Evolutionary conservation across 768 basidiomycete species (phyloP).

Genomic region (Cystofilobasidium ferigula): DNA sequence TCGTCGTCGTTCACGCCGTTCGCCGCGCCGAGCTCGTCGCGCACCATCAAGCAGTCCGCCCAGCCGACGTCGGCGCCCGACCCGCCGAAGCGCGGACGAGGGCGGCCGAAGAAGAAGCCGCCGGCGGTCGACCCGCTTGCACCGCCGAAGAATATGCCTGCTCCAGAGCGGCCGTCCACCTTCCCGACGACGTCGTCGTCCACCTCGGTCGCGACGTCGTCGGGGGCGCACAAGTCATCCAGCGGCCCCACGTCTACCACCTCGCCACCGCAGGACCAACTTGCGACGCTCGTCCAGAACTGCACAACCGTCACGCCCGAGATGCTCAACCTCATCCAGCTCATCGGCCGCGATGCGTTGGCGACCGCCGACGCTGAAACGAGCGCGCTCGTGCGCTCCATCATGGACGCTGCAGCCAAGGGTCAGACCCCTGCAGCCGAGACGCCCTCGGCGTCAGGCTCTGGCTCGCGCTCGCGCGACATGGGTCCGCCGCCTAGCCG

Average conservation of each 20-base stretch:
- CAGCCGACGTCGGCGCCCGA: background rate
- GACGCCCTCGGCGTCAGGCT: background rate
- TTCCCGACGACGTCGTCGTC: too few species aligned
- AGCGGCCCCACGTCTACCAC: too few species aligned
- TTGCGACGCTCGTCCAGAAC: background rate
- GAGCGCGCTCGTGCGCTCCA: background rate
- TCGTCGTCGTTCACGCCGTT: background rate
- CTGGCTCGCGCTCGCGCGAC: background rate
- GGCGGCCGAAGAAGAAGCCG: background rate
- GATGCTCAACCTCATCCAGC: conserved; percentile 10
- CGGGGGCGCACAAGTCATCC: too few species aligned
- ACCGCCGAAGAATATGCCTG: too few species aligned
- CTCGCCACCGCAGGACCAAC: background rate
- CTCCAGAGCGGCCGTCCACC: too few species aligned
- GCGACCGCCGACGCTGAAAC: conserved; percentile 11
- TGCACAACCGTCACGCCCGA: conserved; percentile 9
- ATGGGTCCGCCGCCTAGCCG: background rate
- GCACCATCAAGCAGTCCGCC: background rate
- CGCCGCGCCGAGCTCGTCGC: background rate
- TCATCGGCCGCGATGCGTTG: background rate
- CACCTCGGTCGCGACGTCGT: too few species aligned
- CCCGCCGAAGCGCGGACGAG: background rate
- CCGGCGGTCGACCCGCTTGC: too few species aligned
- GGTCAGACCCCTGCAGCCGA: background rate
- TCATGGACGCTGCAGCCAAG: background rate